These are phyloP conservation scores for Mollisia scopiformis DNA, from an alignment of 2,329 filamentous ascomycete species.

Conservation along the genomic window DNA sequence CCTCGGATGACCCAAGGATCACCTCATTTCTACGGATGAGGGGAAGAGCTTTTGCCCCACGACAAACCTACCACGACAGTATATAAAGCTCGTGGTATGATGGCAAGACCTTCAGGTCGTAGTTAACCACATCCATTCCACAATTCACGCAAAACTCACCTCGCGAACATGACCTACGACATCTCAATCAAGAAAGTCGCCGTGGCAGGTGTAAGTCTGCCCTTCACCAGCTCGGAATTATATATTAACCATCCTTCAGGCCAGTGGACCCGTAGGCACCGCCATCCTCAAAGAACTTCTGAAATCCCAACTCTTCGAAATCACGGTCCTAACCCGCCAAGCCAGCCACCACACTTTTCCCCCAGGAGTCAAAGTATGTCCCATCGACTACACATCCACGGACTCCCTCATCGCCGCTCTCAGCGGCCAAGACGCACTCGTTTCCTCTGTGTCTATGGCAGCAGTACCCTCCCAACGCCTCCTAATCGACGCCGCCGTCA, in stretches of 20 bases:
- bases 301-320: constrained; percentile 39
- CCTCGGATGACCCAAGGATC: constrained; percentile 12
- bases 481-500: constrained; percentile 59
- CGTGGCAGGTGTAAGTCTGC: constrained; percentile 26
- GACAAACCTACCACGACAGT: background rate
- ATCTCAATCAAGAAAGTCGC: constrained; percentile 27
- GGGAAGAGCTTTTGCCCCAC: constrained; percentile 15
- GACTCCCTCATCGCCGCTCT: constrained; percentile 49
- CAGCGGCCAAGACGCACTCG: constrained; percentile 57
- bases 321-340: constrained; percentile 52
- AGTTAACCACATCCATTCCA: background rate
- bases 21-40: constrained; percentile 18
- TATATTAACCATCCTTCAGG: background rate
- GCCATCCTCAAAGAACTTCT: constrained; percentile 28
- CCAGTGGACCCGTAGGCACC: constrained; percentile 19
- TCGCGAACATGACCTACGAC: constrained; percentile 23
- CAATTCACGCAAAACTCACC: background rate
- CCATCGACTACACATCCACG: constrained; percentile 48
- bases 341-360: constrained; percentile 20
- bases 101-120: background rate
- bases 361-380: constrained; percentile 44
- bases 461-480: constrained; percentile 46
- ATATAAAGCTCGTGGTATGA: constrained; percentile 5
- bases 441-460: constrained; percentile 47
- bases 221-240: background rate